Evolutionary conservation across 345 rosid genomes (phyloP).

Genomic region (Excoecaria cochinchinensis): DNA sequence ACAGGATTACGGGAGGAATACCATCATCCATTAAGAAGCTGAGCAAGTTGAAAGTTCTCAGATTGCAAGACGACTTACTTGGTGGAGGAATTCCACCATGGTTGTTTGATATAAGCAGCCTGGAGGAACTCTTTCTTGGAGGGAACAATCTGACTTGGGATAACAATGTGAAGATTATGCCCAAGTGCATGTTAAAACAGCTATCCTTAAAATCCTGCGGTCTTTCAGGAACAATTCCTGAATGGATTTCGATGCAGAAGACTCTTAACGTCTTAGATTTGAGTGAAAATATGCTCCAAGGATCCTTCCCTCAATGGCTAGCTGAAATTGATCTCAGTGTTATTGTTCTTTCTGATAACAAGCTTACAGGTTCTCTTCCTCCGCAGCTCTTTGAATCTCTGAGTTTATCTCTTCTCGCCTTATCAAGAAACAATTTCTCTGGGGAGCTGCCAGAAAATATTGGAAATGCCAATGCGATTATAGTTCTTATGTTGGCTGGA

Average conservation of each 20-base stretch:
- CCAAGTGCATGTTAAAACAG: slow-evolving; percentile 25
- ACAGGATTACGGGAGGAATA: slow-evolving; percentile 37
- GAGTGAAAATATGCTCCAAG: slow-evolving; percentile 43
- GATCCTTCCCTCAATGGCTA: slow-evolving; percentile 39
- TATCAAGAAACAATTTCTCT: slow-evolving; percentile 44
- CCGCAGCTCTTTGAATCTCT: slow-evolving; percentile 34
- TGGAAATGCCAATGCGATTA: slow-evolving; percentile 25
- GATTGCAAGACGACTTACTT: slow-evolving; percentile 30
- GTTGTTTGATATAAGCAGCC: slow-evolving; percentile 38
- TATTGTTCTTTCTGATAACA: slow-evolving; percentile 42
- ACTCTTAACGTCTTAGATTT: slow-evolving; percentile 33
- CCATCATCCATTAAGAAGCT: slow-evolving; percentile 34
- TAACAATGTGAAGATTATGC: slow-evolving; percentile 24
- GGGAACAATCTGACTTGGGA: slow-evolving; percentile 46
- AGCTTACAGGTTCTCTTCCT: slow-evolving; percentile 42
- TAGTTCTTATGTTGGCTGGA: slow-evolving; percentile 29
- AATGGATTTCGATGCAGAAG: slow-evolving; percentile 43
- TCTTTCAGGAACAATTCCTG: slow-evolving; percentile 37
- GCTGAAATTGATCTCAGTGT: slow-evolving; percentile 29
- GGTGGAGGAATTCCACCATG: slow-evolving; percentile 40
- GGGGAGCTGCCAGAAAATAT: slow-evolving; percentile 41
- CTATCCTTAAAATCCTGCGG: slow-evolving; percentile 43
- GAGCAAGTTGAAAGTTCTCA: slow-evolving; percentile 30
- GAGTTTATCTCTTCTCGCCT: slow-evolving; percentile 21
- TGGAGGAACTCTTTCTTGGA: slow-evolving; percentile 33